Percentiles rank a stretch among this genome's conserved stretches.
Evolutionary conservation across 371 early-diverging fungal genomes (phyloP).

Genomic region (Circinella minor): DNA sequence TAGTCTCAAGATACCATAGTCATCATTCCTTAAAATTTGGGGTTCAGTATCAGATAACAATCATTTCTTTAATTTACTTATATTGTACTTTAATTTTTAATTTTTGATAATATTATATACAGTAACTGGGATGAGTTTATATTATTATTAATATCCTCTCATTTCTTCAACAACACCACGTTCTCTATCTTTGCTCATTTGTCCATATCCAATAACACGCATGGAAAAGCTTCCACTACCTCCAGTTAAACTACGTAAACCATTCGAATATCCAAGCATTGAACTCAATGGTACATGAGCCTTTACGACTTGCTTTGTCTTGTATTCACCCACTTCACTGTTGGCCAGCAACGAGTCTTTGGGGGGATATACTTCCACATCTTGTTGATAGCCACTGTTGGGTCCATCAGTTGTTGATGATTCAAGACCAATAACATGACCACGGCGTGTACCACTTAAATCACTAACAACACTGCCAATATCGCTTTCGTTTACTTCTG

Average conservation of each 20-base stretch:
- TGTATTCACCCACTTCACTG: slow-evolving; percentile 36
- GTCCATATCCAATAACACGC: slow-evolving; percentile 85
- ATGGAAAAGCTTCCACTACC: slow-evolving; percentile 86
- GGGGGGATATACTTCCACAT: slow-evolving; percentile 56
- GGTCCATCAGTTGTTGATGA: slow-evolving; percentile 34
- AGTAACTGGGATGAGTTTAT: no score
- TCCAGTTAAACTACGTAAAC: slow-evolving; percentile 84
- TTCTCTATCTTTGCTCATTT: slow-evolving; percentile 77
- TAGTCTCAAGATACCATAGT: no score
- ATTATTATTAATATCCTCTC: slow-evolving; percentile 36
- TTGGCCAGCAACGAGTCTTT: slow-evolving; percentile 47
- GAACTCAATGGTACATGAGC: slow-evolving; percentile 84
- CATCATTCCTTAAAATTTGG: no score
- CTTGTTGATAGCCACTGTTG: slow-evolving; percentile 27
- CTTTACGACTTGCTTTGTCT: slow-evolving; percentile 57
- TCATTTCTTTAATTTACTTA: no score
- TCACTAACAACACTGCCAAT: slow-evolving; percentile 86
- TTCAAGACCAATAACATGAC: slow-evolving; percentile 64
- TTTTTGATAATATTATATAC: no score
- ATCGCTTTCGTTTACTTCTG: slow-evolving; percentile 73
- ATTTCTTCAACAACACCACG: slow-evolving; percentile 70
- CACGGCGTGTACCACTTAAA: slow-evolving; percentile 79
- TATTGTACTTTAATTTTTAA: no score
- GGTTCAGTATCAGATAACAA: no score
- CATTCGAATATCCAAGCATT: slow-evolving; percentile 89